These are phyloP conservation scores for Pulveroboletus frians DNA, from an alignment of 768 basidiomycete species.

Conservation along the genomic window DNA sequence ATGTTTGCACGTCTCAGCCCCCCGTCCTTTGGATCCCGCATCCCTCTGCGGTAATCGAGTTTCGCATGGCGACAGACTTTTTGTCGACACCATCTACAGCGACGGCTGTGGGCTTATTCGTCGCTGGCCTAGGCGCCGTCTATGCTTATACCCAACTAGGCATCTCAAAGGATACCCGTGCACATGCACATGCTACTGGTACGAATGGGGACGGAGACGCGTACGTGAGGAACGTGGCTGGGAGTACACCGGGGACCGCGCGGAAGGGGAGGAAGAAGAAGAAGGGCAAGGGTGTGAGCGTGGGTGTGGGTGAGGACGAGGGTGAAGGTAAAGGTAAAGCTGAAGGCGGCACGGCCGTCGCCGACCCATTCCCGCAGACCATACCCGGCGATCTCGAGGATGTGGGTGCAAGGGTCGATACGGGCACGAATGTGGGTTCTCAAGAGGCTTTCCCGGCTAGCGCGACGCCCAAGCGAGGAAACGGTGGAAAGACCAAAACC, in stretches of 20 bases:
- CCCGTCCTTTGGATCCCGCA: not conserved
- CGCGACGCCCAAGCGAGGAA: constrained; percentile 28
- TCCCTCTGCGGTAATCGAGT: too few species aligned
- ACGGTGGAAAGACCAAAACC: constrained; percentile 33
- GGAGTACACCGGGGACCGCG: not conserved
- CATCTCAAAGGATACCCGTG: not conserved
- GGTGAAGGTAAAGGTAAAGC: not conserved
- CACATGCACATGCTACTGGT: too few species aligned
- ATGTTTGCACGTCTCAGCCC: too few species aligned
- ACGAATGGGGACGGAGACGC: not conserved
- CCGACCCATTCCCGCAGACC: not conserved
- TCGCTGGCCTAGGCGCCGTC: constrained; percentile 15
- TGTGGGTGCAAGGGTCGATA: not conserved
- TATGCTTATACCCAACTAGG: constrained; percentile 14
- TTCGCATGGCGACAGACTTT: constrained; percentile 37
- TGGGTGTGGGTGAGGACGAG: too few species aligned
- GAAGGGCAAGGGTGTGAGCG: not conserved
- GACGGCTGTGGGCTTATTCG: constrained; percentile 30
- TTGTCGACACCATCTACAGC: constrained; percentile 33
- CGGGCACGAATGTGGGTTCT: not conserved
- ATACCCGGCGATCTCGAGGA: constrained; percentile 16
- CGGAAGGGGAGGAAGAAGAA: not conserved
- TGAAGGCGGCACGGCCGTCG: not conserved
- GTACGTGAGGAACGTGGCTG: not conserved
- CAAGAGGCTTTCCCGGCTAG: not conserved